phyloP scores from a whole-genome alignment of 2,329 filamentous ascomycete species.

The Aspergillus piperis region DNA sequence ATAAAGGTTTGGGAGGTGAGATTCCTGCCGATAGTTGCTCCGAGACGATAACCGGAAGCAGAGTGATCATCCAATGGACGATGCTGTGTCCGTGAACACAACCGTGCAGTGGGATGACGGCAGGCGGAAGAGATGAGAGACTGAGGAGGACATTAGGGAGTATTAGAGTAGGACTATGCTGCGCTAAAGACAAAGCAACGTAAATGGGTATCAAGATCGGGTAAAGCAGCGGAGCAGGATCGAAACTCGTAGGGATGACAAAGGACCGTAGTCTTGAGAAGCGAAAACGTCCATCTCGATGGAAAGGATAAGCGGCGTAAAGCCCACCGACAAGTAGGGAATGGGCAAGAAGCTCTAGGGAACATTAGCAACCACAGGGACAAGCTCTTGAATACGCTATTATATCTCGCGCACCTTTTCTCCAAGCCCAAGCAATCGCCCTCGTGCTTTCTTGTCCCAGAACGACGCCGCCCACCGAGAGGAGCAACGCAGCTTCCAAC shows the following conservation, averaged over 20 bases:
- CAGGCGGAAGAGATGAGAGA: constrained; percentile 72
- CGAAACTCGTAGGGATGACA: constrained; percentile 74
- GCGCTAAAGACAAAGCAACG: constrained; percentile 72
- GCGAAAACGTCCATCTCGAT: constrained; percentile 29
- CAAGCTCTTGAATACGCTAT: background rate
- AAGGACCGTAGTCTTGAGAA: constrained; percentile 49
- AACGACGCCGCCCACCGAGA: constrained; percentile 52
- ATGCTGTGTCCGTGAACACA: constrained; percentile 61
- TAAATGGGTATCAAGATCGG: constrained; percentile 74
- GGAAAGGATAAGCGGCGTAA: constrained; percentile 57
- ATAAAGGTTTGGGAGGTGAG: constrained; percentile 36
- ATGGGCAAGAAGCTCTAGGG: constrained; percentile 38
- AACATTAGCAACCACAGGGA: constrained; percentile 13
- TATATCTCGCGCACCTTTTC: constrained; percentile 35
- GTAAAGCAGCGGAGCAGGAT: constrained; percentile 88
- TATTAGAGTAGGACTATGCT: constrained; percentile 61
- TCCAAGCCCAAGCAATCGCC: constrained; percentile 38
- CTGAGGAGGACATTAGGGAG: constrained; percentile 81
- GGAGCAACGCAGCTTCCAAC: constrained; percentile 57
- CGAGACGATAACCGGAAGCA: constrained; percentile 64
- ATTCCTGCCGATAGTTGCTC: constrained; percentile 42
- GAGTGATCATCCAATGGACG: constrained; percentile 77
- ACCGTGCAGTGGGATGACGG: constrained; percentile 67
- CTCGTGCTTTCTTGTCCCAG: constrained; percentile 35
- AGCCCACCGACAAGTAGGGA: constrained; percentile 33